Evolutionary conservation across 2,329 filamentous ascomycete genomes (phyloP), one percentile per base, ranked within the genome.

Genomic region (Neonectria magnoliae): DNA sequence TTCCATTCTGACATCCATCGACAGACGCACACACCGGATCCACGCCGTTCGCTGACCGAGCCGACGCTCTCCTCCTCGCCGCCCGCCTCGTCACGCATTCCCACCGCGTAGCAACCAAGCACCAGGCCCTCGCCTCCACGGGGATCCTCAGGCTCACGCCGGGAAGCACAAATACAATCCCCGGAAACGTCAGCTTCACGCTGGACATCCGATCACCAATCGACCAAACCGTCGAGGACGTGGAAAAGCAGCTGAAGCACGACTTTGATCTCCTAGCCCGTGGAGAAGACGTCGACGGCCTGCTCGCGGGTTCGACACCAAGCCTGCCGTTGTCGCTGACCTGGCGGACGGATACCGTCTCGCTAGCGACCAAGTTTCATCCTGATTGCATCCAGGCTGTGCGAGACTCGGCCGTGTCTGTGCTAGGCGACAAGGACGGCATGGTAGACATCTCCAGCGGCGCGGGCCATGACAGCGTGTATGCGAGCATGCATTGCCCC

Each of bases 301-400:
- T 73, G 0, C 54, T 73, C 0, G 45, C 52, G 1, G 68, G 65
- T 0, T 71, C 68, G 27, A 73, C 71, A 4, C 67, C 62, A 1
- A 52, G 55, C n/a, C 27, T 68, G n/a, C 65, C 62, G 11, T 20
- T 68, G 18, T 55, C 54, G 1, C 16, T 65, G 7, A 18, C 87
- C 14, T 91, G 89, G 83, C 81, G 79, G 2, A 80, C 88, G 3
- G 89, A 92, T 70, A 88, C 88, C 48, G 81, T 88, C 57, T 86
- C 82, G 2, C 83, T 85, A 0, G 88, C 88, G 0, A 85, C 88
- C 0, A 84, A 83, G 25, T 93, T 93, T 75, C 83, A 92, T 66
- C 77, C 84, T 1, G 87, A 89, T 67, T 93, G 91, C 70, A 90
- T 93, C 57, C 76, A 81, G 5, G 90, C 88, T 22, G 89, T 93